Base-by-base conservation (phyloP, 2,329 filamentous ascomycete genomes). In the Cladorrhinum sp. region DNA sequence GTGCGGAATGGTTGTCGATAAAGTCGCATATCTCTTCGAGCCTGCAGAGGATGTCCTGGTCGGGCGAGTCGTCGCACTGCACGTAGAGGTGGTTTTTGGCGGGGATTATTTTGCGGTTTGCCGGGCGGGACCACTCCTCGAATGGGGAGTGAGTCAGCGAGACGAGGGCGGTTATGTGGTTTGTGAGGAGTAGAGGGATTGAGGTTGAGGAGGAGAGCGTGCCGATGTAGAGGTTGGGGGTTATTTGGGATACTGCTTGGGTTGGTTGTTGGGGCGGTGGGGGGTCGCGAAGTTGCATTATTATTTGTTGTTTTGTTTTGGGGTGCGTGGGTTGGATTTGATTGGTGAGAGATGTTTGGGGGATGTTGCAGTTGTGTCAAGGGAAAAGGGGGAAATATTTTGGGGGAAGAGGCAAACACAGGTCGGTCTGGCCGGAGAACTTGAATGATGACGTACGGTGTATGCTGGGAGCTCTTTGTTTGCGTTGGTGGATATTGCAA, bases 91-190 rank as follows among this genome's bases (percentile, higher is more conserved):
- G 63, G 24, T 62, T 51, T 8, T 57, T 12, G 18, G 48, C 21
- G 10, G 62, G 55, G 1, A 69, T 55, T 0, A 65, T 50, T 28
- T 58, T 57, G 28, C 33, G 58, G 51, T 55, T 61, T 12, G 26
- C 14, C 6, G 62, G 21, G 2, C 58, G 18, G n/a, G 21, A 55
- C 65, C 65, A 67, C 2, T 55, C 48, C n/a, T 10, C 10, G 4
- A 36, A 42, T 2, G 16, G 50, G 46, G 2, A 39, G 21, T 57
- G 18, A 3, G 30, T 21, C 2, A 66, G 53, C 2, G 66, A 66
- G 8, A 69, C 59, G 10, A 69, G 59, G n/a, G 67, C 68, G 10
- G 62, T 66, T 36, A 69, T 65, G 18, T 24, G 36, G 57, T 65
- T 33, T n/a, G n/a, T 21, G n/a, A 62, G 50, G 10, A 68, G 50